phyloP scores from a whole-genome alignment of 2,329 filamentous ascomycete genomes.

The Purpureocillium takamizusanense region DNA sequence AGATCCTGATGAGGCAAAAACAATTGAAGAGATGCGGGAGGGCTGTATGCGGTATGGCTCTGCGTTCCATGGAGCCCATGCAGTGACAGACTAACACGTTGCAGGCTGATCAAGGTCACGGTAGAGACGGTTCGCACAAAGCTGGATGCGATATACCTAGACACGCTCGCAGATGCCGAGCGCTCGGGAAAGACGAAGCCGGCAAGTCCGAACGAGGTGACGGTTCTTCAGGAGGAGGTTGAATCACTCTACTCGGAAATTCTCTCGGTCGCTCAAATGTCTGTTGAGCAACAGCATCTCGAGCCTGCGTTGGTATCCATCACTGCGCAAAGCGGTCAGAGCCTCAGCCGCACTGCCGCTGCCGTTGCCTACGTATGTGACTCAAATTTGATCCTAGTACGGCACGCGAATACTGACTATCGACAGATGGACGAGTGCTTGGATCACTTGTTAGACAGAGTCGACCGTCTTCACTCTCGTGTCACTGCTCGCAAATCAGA shows the following conservation, averaged over 20 bases:
- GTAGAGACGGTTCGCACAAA: slow-evolving; percentile 45
- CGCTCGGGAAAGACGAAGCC: slow-evolving; percentile 15
- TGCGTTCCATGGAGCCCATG: slow-evolving; percentile 6
- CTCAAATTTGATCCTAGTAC: background rate
- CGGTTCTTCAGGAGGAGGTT: slow-evolving; percentile 51
- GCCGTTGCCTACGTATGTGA: slow-evolving; percentile 42
- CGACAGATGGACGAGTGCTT: slow-evolving; percentile 42
- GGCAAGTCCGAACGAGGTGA: slow-evolving; percentile 30
- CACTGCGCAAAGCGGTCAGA: slow-evolving; percentile 32
- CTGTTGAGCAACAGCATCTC: slow-evolving; percentile 57
- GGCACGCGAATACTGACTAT: slow-evolving; percentile 10
- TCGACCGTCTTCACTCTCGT: slow-evolving; percentile 29
- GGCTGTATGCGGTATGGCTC: slow-evolving; percentile 38
- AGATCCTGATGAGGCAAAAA: slow-evolving; percentile 40
- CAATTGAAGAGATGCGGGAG: slow-evolving; percentile 49
- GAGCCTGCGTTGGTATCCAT: slow-evolving; percentile 46
- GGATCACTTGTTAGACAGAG: slow-evolving; percentile 39
- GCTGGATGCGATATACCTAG: slow-evolving; percentile 47
- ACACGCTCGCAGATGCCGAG: slow-evolving; percentile 26
- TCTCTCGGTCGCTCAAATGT: slow-evolving; percentile 61
- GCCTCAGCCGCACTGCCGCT: slow-evolving; percentile 32
- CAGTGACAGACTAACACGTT: background rate
- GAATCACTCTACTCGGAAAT: slow-evolving; percentile 64
- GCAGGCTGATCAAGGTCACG: slow-evolving; percentile 46
- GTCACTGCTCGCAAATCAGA: slow-evolving; percentile 10